phyloP scores from a whole-genome alignment of 2,329 filamentous ascomycete species.

The Ustulina deusta region DNA sequence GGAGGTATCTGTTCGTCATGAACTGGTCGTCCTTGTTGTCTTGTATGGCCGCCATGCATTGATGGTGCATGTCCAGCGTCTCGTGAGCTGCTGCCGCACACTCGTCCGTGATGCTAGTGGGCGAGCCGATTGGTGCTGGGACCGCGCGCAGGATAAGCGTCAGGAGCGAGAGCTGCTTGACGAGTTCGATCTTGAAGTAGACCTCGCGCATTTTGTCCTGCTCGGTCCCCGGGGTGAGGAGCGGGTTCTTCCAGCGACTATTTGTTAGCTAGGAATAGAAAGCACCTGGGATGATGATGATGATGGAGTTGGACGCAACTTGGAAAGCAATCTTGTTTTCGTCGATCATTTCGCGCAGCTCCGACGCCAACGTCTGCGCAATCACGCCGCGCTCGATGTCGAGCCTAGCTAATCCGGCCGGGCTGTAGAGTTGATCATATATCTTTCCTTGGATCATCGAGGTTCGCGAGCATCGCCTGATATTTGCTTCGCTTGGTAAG shows the following conservation, averaged over 20 bases:
- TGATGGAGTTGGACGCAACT: neutral
- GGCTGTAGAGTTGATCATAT: conserved; percentile 53
- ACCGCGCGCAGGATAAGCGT: conserved; percentile 52
- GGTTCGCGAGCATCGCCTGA: conserved; percentile 40
- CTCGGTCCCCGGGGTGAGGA: neutral
- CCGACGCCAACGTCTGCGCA: conserved; percentile 41
- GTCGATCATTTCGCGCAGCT: conserved; percentile 41
- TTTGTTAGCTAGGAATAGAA: neutral
- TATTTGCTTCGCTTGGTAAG: conserved; percentile 36
- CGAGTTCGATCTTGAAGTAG: conserved; percentile 52
- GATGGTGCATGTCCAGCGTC: conserved; percentile 51
- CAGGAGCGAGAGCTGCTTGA: conserved; percentile 53
- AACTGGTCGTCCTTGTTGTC: conserved; percentile 35
- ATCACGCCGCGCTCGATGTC: conserved; percentile 39
- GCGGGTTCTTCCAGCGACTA: conserved; percentile 9
- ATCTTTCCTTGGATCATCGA: conserved; percentile 50
- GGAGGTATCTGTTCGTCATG: conserved; percentile 53
- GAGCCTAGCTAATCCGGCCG: conserved; percentile 35
- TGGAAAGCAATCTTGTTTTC: conserved; percentile 22
- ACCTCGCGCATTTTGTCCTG: conserved; percentile 47
- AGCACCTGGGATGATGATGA: conserved; percentile 13
- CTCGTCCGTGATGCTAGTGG: conserved; percentile 43
- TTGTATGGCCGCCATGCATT: conserved; percentile 48
- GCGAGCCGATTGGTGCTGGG: conserved; percentile 38
- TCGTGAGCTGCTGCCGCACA: conserved; percentile 52